Conservation (phyloP, 805 yeast species). For the Saccharomycopsis sp. region DNA sequence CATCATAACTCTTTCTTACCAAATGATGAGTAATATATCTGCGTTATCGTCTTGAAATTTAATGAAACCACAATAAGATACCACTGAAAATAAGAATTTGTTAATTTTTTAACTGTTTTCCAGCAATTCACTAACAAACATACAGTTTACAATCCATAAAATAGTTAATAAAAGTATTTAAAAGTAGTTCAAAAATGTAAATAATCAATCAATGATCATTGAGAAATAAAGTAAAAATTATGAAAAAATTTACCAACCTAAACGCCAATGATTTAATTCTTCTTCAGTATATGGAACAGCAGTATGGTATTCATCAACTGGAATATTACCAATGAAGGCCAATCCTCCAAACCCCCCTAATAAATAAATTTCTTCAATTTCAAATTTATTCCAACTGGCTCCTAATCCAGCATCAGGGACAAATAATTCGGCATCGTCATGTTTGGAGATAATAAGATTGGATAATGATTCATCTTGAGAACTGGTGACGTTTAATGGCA, state of each 20-base stretch:
- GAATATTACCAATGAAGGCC: slow-evolving; percentile 63
- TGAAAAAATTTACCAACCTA: slow-evolving; percentile 9
- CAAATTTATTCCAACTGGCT: slow-evolving; percentile 46
- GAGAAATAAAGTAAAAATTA: too few species aligned
- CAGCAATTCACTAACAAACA: too few species aligned
- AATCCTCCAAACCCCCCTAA: slow-evolving; percentile 76
- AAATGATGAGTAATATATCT: slow-evolving; percentile 17
- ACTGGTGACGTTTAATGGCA: background rate
- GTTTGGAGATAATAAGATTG: background rate
- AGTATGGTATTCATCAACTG: slow-evolving; percentile 40
- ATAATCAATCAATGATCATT: too few species aligned
- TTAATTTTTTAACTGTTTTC: too few species aligned
- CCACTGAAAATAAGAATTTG: too few species aligned
- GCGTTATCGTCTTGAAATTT: slow-evolving; percentile 19
- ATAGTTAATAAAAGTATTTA: too few species aligned
- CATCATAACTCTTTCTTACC: background rate
- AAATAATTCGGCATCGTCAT: background rate
- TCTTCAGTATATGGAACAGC: slow-evolving; percentile 20
- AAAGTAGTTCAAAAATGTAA: too few species aligned
- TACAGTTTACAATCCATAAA: too few species aligned
- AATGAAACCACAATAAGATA: slow-evolving; percentile 7
- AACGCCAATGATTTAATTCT: slow-evolving; percentile 5
- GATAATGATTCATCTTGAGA: too few species aligned
- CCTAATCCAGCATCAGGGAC: background rate
- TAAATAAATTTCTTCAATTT: slow-evolving; percentile 50